Percentiles rank a stretch among this genome's conserved stretches.
phyloP scores from a whole-genome alignment of 176 grass and related monocot species.

The Oryza meyeriana region DNA sequence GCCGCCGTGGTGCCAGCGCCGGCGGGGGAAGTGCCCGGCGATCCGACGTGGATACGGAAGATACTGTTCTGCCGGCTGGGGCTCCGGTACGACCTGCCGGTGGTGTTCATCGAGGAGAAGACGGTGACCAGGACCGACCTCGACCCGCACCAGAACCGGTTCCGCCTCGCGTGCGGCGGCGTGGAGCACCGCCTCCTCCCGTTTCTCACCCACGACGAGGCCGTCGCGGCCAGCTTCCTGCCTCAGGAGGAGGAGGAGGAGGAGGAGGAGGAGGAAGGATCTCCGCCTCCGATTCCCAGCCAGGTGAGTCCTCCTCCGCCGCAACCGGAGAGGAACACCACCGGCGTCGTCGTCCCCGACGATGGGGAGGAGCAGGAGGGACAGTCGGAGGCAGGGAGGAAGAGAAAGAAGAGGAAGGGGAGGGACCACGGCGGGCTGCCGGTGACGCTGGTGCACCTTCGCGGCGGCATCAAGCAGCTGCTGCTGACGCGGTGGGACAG shows the following conservation, averaged over 20 bases:
- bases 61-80: background rate
- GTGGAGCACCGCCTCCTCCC: background rate
- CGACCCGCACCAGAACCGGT: background rate
- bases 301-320: no score
- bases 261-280: background rate
- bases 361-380: no score
- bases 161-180: background rate
- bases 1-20: no score
- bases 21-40: background rate
- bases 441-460: background rate
- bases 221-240: background rate
- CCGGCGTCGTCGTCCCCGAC: no score
- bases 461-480: background rate
- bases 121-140: background rate
- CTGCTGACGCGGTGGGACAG: background rate
- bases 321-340: background rate
- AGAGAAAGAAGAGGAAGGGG: background rate
- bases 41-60: background rate
- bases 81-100: background rate
- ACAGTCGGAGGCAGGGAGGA: background rate
- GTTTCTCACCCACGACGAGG: background rate
- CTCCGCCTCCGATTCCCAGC: no score
- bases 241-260: no score
- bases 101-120: background rate
- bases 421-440: background rate